These are phyloP conservation scores for Russula sp. DNA, from an alignment of 768 basidiomycete species.

Conservation along the genomic window DNA sequence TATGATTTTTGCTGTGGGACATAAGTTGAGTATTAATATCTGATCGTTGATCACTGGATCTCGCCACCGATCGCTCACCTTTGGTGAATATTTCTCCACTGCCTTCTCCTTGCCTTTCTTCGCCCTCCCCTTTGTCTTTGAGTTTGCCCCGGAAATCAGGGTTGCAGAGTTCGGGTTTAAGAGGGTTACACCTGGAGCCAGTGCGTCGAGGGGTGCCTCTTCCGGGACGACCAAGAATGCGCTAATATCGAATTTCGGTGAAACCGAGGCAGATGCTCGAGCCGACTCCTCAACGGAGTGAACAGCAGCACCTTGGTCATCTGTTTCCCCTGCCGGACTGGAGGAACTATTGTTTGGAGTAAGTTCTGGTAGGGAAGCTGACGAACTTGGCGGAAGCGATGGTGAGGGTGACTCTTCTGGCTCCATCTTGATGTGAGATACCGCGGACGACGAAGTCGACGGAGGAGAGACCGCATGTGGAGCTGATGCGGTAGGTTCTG, in stretches of 20 bases:
- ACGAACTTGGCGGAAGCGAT: constrained; percentile 25
- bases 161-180: constrained; percentile 7
- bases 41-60: not conserved
- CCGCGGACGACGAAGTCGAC: constrained; percentile 24
- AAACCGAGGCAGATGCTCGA: constrained; percentile 14
- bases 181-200: constrained; percentile 29
- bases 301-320: constrained; percentile 14
- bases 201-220: constrained; percentile 29
- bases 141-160: not conserved
- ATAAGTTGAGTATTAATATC: not conserved
- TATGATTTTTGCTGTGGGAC: constrained; percentile 15
- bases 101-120: constrained; percentile 30
- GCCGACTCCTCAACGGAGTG: constrained; percentile 10
- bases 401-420: constrained; percentile 28
- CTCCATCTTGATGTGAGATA: constrained; percentile 20
- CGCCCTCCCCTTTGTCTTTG: constrained; percentile 25
- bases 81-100: constrained; percentile 6
- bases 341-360: constrained; percentile 33
- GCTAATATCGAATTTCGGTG: constrained; percentile 25
- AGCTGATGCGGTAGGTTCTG: constrained; percentile 22
- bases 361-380: constrained; percentile 28
- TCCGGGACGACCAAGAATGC: constrained; percentile 29
- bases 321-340: constrained; percentile 28
- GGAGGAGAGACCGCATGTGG: constrained; percentile 6
- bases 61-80: constrained; percentile 4